Percentiles rank a stretch among this genome's conserved stretches.
Evolutionary conservation across 108 stramenopile genomes (phyloP).

Genomic region (Epipyxis sp.): DNA sequence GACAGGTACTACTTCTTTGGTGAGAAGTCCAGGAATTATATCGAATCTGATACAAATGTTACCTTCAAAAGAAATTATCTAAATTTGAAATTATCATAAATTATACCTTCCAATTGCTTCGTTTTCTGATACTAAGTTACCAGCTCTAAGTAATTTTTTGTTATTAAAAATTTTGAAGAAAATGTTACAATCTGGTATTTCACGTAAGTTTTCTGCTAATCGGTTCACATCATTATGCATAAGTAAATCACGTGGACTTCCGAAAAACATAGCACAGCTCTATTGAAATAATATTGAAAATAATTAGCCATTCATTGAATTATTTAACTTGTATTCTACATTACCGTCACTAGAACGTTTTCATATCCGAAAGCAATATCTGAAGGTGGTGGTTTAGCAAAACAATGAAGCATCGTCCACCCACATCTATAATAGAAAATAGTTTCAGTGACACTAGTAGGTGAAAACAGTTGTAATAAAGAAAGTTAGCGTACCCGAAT

Average conservation of each 20-base stretch:
- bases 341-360: background rate
- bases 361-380: background rate
- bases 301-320: too few species aligned
- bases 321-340: too few species aligned
- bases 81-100: too few species aligned
- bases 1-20: background rate
- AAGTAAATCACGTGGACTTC: conserved; percentile 27
- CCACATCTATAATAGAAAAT: conserved; percentile 11
- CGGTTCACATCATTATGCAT: background rate
- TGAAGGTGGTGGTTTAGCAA: background rate
- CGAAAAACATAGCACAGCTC: conserved; percentile 22
- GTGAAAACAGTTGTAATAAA: background rate
- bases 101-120: conserved; percentile 25
- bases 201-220: background rate
- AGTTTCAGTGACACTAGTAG: background rate
- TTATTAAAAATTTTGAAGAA: conserved; percentile 1
- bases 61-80: too few species aligned
- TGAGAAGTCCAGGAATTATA: background rate
- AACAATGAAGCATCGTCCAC: conserved; percentile 23
- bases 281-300: too few species aligned
- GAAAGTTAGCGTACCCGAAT: conserved; percentile 37
- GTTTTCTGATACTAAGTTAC: background rate
- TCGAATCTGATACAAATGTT: too few species aligned
- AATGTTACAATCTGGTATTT: background rate
- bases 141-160: background rate